Conservation (phyloP, 257 asterid species). For the Vinca minor region DNA sequence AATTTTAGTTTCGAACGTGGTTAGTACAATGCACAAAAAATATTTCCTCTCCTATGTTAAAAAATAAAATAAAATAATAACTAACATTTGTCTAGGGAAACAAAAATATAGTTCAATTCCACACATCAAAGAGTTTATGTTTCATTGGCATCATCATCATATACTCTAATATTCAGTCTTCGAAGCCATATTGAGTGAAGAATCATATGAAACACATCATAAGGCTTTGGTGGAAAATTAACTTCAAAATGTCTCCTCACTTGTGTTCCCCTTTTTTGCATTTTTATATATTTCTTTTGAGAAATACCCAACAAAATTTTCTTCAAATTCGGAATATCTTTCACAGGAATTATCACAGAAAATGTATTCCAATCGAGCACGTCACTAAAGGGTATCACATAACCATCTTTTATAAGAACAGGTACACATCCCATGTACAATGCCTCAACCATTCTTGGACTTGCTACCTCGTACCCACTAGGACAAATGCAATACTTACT, state of each 20-base stretch:
- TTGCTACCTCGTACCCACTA: constrained; percentile 73
- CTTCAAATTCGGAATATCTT: constrained; percentile 53
- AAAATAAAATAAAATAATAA: too few species aligned
- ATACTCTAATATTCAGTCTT: constrained; percentile 45
- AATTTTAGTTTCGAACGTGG: too few species aligned
- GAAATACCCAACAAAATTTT: constrained; percentile 49
- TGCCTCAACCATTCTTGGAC: constrained; percentile 81
- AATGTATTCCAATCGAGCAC: constrained; percentile 65
- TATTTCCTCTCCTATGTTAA: too few species aligned
- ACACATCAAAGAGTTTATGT: constrained; percentile 13
- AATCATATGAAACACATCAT: constrained; percentile 77
- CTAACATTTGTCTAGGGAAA: not conserved
- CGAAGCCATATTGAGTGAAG: constrained; percentile 90
- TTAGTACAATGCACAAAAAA: too few species aligned
- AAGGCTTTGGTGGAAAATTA: constrained; percentile 53
- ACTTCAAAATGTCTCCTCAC: constrained; percentile 72
- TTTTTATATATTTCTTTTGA: constrained; percentile 49
- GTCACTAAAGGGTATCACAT: constrained; percentile 69
- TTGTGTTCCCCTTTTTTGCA: constrained; percentile 62
- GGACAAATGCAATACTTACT: constrained; percentile 77
- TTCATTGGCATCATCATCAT: constrained; percentile 28
- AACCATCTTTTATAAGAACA: constrained; percentile 49
- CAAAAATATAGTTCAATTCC: not conserved
- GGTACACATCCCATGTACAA: constrained; percentile 72
- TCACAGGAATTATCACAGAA: constrained; percentile 38